Evolutionary conservation across 441 rosid genomes (phyloP).

Genomic region (Flueggea neowawraea): DNA sequence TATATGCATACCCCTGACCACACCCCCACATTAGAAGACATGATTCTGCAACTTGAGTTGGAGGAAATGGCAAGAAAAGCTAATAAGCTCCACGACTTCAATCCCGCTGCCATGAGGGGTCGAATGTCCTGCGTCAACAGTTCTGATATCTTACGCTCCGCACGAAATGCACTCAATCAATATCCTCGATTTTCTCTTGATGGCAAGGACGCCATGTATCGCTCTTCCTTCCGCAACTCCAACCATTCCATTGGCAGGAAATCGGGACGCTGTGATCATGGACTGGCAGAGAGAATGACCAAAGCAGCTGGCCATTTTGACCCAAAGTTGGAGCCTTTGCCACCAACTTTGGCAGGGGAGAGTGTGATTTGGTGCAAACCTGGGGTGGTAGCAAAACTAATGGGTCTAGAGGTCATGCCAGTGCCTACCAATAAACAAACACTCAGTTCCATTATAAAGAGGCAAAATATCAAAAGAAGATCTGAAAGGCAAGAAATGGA

Average conservation of each 20-base stretch:
- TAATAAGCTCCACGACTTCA: conserved; percentile 23
- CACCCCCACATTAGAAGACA: conserved; percentile 52
- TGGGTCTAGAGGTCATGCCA: conserved; percentile 85
- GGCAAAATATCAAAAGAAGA: conserved; percentile 45
- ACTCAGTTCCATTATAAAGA: conserved; percentile 32
- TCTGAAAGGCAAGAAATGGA: conserved; percentile 40
- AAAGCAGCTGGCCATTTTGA: no score
- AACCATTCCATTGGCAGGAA: not conserved
- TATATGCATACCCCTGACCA: not conserved
- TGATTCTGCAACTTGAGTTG: conserved; percentile 69
- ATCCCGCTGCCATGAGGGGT: conserved; percentile 20
- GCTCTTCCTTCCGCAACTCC: conserved; percentile 57
- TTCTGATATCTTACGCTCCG: conserved; percentile 70
- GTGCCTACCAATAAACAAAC: conserved; percentile 35
- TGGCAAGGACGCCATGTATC: conserved; percentile 88
- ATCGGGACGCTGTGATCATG: no score
- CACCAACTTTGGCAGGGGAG: conserved; percentile 44
- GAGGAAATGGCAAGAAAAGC: conserved; percentile 63
- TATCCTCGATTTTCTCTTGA: conserved; percentile 92
- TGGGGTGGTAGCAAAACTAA: conserved; percentile 80
- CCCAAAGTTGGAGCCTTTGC: conserved; percentile 4
- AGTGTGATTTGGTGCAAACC: conserved; percentile 84
- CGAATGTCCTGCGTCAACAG: conserved; percentile 82
- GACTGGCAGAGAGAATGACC: no score
- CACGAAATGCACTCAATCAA: conserved; percentile 77